Conservation (phyloP, 257 asterid genomes). For the Solanum tacnaense region DNA sequence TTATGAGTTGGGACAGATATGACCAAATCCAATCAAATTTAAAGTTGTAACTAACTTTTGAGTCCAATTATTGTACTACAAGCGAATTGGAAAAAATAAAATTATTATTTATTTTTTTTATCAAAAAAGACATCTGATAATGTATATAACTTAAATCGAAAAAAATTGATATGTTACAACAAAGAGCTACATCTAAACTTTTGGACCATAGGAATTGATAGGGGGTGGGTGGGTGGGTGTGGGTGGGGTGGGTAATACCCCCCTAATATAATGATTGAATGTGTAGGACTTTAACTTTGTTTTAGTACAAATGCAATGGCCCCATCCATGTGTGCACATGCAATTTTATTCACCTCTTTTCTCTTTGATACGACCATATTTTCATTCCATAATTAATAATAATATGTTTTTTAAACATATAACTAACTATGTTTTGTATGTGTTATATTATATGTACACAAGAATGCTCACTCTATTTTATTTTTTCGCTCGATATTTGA, state of each 20-base stretch:
- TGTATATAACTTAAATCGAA: neutral
- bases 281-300: constrained; percentile 20
- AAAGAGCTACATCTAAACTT: neutral
- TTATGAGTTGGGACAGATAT: neutral
- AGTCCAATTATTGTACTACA: neutral
- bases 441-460: neutral
- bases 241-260: neutral
- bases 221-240: neutral
- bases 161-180: neutral
- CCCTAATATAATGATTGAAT: constrained; percentile 19
- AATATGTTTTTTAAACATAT: neutral
- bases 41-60: neutral
- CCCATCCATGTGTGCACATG: constrained; percentile 73
- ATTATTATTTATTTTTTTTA: neutral
- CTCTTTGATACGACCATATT: neutral
- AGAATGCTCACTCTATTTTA: neutral
- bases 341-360: neutral
- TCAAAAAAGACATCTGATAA: neutral
- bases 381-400: neutral
- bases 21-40: neutral
- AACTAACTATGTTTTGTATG: neutral
- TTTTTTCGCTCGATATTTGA: neutral
- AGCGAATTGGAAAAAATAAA: neutral
- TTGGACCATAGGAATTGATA: neutral
- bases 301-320: constrained; percentile 25